Evolutionary conservation across 805 yeast species (phyloP), one percentile per base, ranked within the genome.

Genomic region (Candida chauliodis): DNA sequence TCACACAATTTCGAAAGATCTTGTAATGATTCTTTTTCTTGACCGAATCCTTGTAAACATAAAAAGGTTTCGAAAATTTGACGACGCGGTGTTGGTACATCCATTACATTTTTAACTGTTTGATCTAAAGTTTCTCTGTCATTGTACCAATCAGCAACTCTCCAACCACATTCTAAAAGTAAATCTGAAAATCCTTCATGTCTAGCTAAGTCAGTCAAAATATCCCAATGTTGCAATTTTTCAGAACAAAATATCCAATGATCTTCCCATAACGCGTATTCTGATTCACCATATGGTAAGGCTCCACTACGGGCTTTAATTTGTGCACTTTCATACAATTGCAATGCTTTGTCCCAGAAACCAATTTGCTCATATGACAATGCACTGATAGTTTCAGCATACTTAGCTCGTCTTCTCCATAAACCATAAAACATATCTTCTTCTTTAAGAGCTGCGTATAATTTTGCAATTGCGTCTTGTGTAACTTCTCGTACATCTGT

Each of bases 201-300:
- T 51, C 91, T 89, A 2, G 99, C 97, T 21, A 95, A 70, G 52
- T 93, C 99, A 0, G 99, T 91, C 42, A 93, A 69, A 34, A 93
- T 83, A 55, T 93, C 99, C 99, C 99, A 93, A 48, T 93, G 97
- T 56, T 93, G 99, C 28, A 93, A 68, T 58, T 91, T 91, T 56
- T 93, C 97, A 3, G 99, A 96, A 68, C 99, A 90, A 26, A 86
- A 65, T 40, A 93, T 89, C 99, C 99, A 93, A 53, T 90, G 95
- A 55, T 93, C 99, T 63, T 95, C 99, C 99, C 99, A 93, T 23
- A 93, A 69, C 0, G 93, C 81, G 52, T 93, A 93, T 56, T 93
- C 99, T 1, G 95, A 78, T 54, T 93, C 97, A 19, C 96, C 88
- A 55, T 87, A 93, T 0, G 99, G 99, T 27, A 93, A 65, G 3